Base-by-base conservation (phyloP, 1,139 yeast species). In the Saccharomyces hybrid region DNA sequence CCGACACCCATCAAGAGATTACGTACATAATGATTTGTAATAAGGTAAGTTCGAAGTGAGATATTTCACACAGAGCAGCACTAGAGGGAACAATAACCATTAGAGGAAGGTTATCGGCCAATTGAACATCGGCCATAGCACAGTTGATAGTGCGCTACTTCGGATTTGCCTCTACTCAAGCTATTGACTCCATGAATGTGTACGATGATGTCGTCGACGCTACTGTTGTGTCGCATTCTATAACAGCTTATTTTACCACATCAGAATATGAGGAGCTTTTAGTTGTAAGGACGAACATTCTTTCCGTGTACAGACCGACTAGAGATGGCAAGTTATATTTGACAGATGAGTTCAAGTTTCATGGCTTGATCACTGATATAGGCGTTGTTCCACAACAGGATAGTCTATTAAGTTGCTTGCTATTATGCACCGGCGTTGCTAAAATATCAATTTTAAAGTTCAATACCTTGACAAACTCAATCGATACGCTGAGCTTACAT, bases 171-270 rank as follows among this genome's bases (percentile, higher is more conserved):
- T 50, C 16, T 50, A 8, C 14, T 42, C 24, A 32, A 52, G 27
- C 11, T 38, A 12, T 19, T 19, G 44, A 24, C 44, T 24, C 34
- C n/a, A 89, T 91, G 98, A 91, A 90, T 65, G 86, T 88, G 16
- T 88, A 86, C 71, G 83, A 85, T 61, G 93, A 88, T 70, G 77
- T 90, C 64, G 77, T 88, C 51, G 88, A 84, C 61, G 96, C 97
- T 2, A 77, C 96, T 1, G 78, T 84, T 61, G 90, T 89, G 42
- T 71, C 84, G 12, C 82, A 81, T 60, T 78, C 88, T 52, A 63
- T 84, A 29, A 75, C 82, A 4, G 83, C 91, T 58, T 73, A 82
- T 61, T 84, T 90, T 65, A 81, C 84, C 2, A 75, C 80, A 1
- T 66, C 79, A 2, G 70, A 69, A 0, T 66, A 70, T 49, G 77